These are phyloP conservation scores for Fusarium xylarioides DNA, from an alignment of 2,329 filamentous ascomycete species.

Conservation along the genomic window DNA sequence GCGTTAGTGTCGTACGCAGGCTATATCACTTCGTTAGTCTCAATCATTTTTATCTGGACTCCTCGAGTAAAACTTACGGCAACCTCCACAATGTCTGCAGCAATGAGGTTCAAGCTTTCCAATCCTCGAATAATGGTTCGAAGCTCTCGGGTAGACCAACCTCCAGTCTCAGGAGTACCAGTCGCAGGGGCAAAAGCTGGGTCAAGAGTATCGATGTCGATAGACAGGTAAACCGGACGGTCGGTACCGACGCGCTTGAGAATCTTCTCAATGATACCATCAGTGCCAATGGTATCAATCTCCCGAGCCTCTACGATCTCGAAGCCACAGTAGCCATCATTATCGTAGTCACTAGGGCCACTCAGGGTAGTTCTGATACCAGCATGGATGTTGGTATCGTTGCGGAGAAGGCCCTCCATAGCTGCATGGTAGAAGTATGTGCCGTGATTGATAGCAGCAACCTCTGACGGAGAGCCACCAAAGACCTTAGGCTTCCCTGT, in stretches of 20 bases:
- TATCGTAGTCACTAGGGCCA: conserved; percentile 74
- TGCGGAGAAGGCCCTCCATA: conserved; percentile 79
- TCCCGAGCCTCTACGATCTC: conserved; percentile 77
- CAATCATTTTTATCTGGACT: neutral
- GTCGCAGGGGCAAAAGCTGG: conserved; percentile 82
- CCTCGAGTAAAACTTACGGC: conserved; percentile 32
- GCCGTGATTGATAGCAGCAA: conserved; percentile 83
- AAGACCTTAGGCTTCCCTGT: conserved; percentile 85
- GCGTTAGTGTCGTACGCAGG: conserved; percentile 78
- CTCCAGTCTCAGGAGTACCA: conserved; percentile 79
- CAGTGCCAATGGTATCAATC: conserved; percentile 62
- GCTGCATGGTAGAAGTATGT: conserved; percentile 89
- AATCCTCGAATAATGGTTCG: conserved; percentile 75
- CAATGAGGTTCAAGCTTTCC: conserved; percentile 74
- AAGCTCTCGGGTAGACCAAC: conserved; percentile 78
- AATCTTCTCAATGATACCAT: conserved; percentile 83
- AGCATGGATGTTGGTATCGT: conserved; percentile 88
- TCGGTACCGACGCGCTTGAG: conserved; percentile 75
- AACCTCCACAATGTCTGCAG: conserved; percentile 78
- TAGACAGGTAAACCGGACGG: conserved; percentile 80
- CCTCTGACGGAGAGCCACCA: conserved; percentile 79
- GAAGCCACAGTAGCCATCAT: conserved; percentile 79
- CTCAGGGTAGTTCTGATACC: conserved; percentile 85
- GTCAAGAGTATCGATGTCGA: conserved; percentile 87
- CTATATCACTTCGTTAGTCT: conserved; percentile 23